Evolutionary conservation across 2,329 filamentous ascomycete species (phyloP), one percentile per base, ranked within the genome.

Genomic region (Thyridium curvatum): DNA sequence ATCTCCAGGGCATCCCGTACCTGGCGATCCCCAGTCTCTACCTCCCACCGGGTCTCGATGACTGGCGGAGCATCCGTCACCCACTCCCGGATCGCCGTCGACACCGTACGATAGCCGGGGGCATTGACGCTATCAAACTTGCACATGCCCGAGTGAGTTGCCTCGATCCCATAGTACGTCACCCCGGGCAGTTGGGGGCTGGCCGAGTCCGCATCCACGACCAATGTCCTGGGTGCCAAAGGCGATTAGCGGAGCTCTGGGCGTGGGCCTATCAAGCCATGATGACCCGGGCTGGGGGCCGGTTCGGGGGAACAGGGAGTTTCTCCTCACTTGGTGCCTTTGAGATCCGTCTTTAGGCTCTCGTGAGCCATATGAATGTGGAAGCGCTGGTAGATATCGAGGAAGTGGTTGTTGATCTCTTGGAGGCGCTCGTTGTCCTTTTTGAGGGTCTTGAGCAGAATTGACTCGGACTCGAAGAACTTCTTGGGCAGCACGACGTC

Each of bases 311-410:
- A n/a, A n/a, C n/a, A n/a, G n/a, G n/a, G n/a, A n/a, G n/a, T n/a
- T n/a, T n/a, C n/a, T 26, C 51, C 63, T 34, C 50, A 66, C 63
- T 64, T 79, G 1, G 77, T 77, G 3, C 77, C 78, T 48, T 75
- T 82, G 29, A 88, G 51, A 46, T 86, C 77, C 1, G 82, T 86
- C 44, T 81, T 82, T 48, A 82, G 77, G 34, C 80, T 82, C 53
- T 90, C 85, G 40, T 88, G 83, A 30, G 80, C 85, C 72, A 88
- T 86, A 51, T 84, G 84, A 37, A 89, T 79, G 46, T 78, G 74
- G 52, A 86, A 88, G 2, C 79, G 71, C 41, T 78, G 73, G 45
- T 85, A 79, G 18, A 88, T 78, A 37, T 87, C 79, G 14, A 82
- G 68, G 48, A 90, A 90, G 41, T 82, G 72, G 37, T 68, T 76